Conservation (phyloP, 202 grass and related monocot species). For the Miscanthus sacchariflorus region DNA sequence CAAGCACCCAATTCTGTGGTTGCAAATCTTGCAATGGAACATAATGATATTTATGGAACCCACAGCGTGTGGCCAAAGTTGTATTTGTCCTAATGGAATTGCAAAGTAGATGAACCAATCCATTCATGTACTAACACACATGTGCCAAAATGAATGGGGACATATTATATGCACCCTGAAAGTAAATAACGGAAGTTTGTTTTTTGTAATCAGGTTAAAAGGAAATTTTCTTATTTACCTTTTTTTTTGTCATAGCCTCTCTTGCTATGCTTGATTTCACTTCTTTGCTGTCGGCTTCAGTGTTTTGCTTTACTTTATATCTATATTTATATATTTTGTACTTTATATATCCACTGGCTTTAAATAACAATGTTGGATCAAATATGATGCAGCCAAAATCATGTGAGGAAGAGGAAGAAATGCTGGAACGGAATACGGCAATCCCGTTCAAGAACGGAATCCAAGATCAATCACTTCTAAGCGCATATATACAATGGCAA, state of each 20-base stretch:
- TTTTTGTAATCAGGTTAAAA: neutral
- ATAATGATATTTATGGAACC: slow-evolving; percentile 4
- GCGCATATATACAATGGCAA: neutral
- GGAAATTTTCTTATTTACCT: neutral
- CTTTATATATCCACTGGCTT: neutral
- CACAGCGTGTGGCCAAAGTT: neutral
- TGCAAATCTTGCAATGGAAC: neutral
- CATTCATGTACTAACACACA: neutral
- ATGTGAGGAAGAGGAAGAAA: neutral
- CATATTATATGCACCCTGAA: neutral
- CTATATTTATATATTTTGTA: neutral
- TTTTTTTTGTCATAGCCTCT: neutral
- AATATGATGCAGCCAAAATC: neutral
- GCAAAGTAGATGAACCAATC: neutral
- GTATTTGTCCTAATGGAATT: neutral
- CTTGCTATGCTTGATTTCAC: neutral
- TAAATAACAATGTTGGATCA: neutral
- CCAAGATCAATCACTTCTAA: neutral
- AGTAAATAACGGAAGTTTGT: neutral
- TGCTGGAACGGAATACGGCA: neutral
- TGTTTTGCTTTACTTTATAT: neutral
- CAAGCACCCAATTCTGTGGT: slow-evolving; percentile 1
- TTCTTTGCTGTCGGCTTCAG: neutral
- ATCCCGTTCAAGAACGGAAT: neutral
- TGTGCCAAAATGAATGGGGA: neutral